These are phyloP conservation scores for Boletellus dicymbophilus DNA, from an alignment of 1,284 basidiomycete genomes.

Conservation along the genomic window DNA sequence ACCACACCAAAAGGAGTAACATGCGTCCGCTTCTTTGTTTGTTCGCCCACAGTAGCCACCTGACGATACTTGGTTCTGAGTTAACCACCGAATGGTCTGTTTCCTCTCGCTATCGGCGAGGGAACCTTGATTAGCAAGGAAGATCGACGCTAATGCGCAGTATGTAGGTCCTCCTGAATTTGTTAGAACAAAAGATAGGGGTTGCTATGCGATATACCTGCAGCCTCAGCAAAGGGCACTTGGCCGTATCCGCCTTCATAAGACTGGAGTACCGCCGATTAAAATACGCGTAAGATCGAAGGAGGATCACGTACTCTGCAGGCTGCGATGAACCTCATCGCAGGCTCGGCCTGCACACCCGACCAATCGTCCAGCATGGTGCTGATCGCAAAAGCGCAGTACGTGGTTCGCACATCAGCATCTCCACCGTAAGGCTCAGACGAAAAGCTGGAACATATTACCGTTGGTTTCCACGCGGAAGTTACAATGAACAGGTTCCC, in stretches of 20 bases:
- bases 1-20: constrained; percentile 95
- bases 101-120: constrained; percentile 47
- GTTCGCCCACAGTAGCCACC: constrained; percentile 89
- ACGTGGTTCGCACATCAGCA: constrained; percentile 81
- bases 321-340: constrained; percentile 61
- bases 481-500: constrained; percentile 6
- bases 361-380: constrained; percentile 80
- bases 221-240: constrained; percentile 78
- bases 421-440: constrained; percentile 68
- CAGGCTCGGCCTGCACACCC: constrained; percentile 62
- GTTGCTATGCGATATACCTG: constrained; percentile 53
- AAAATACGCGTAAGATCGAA: background rate
- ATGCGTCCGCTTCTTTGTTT: constrained; percentile 85
- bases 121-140: constrained; percentile 47
- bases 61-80: constrained; percentile 62
- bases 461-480: background rate
- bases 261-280: constrained; percentile 49
- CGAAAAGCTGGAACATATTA: constrained; percentile 60
- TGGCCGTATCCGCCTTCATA: constrained; percentile 95
- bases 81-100: constrained; percentile 75
- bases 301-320: constrained; percentile 58
- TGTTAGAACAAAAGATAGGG: constrained; percentile 3
- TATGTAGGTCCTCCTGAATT: constrained; percentile 88
- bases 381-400: constrained; percentile 86
- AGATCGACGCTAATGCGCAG: constrained; percentile 80